Percentiles rank a stretch among this genome's conserved stretches.
phyloP scores from a whole-genome alignment of 148 eudicot genomes.

The Silene conica region DNA sequence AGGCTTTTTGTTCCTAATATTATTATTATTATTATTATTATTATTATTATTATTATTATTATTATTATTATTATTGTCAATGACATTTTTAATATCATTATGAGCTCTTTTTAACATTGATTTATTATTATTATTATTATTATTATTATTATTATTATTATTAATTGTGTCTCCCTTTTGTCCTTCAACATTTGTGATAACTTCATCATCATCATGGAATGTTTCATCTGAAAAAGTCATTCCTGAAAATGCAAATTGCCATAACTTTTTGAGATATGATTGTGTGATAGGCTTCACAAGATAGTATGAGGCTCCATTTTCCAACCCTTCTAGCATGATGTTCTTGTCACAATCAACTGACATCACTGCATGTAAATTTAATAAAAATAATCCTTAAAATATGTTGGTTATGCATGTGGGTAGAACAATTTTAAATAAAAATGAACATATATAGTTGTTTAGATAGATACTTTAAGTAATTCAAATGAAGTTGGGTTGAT shows the following conservation, averaged over 20 bases:
- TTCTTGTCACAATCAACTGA: constrained; percentile 38
- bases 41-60: no score
- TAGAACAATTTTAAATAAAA: no score
- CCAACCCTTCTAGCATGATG: constrained; percentile 30
- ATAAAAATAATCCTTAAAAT: no score
- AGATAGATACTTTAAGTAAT: no score
- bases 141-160: no score
- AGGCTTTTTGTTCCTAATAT: constrained; percentile 23
- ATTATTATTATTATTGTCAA: not conserved
- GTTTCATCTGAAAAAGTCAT: not conserved
- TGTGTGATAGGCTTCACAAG: constrained; percentile 43
- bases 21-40: not conserved
- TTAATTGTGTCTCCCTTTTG: not conserved
- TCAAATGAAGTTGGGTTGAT: no score
- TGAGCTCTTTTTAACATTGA: constrained; percentile 13
- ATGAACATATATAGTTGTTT: no score
- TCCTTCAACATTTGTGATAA: not conserved
- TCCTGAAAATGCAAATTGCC: constrained; percentile 43
- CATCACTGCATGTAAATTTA: constrained; percentile 42
- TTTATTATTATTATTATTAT: no score
- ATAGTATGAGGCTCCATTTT: constrained; percentile 48
- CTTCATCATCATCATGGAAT: not conserved
- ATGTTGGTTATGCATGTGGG: no score
- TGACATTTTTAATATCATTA: not conserved
- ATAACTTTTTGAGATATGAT: constrained; percentile 34